Evolutionary conservation across 164 flowering plant species (phyloP).

Genomic region (Macadamia integrifolia): DNA sequence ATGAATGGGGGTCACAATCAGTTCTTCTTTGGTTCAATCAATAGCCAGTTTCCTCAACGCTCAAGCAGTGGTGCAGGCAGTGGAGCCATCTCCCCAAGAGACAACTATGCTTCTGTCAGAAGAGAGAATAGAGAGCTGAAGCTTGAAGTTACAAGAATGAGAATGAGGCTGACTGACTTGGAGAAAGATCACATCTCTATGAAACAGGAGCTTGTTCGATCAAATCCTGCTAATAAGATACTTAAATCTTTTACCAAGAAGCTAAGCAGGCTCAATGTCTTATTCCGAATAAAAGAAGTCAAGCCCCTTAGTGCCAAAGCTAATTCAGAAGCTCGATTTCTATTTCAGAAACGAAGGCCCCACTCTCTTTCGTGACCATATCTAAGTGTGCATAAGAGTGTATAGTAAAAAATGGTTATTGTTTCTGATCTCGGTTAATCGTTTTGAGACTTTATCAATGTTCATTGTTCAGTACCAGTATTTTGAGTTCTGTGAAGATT

Average conservation of each 20-base stretch:
- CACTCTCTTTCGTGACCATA: conserved; percentile 44
- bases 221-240: conserved; percentile 69
- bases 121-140: conserved; percentile 95
- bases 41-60: conserved; percentile 62
- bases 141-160: conserved; percentile 96
- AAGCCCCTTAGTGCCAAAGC: conserved; percentile 46
- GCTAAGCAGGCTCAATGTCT: conserved; percentile 54
- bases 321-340: conserved; percentile 53
- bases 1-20: conserved; percentile 85
- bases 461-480: neutral
- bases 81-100: conserved; percentile 93
- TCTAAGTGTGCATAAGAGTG: conserved; percentile 16
- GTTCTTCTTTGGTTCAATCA: conserved; percentile 64
- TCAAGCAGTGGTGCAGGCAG: conserved; percentile 85
- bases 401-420: conserved; percentile 27
- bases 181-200: conserved; percentile 95
- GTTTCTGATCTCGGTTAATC: conserved; percentile 13
- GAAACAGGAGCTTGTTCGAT: conserved; percentile 77
- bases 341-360: conserved; percentile 66
- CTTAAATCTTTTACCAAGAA: conserved; percentile 69
- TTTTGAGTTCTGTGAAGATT: neutral
- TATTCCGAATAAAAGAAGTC: conserved; percentile 49
- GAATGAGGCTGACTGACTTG: conserved; percentile 92
- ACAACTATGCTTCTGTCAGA: conserved; percentile 94
- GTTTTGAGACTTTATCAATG: conserved; percentile 1